Conservation (phyloP, 768 basidiomycete genomes). For the Boletus vinaceobasis region DNA sequence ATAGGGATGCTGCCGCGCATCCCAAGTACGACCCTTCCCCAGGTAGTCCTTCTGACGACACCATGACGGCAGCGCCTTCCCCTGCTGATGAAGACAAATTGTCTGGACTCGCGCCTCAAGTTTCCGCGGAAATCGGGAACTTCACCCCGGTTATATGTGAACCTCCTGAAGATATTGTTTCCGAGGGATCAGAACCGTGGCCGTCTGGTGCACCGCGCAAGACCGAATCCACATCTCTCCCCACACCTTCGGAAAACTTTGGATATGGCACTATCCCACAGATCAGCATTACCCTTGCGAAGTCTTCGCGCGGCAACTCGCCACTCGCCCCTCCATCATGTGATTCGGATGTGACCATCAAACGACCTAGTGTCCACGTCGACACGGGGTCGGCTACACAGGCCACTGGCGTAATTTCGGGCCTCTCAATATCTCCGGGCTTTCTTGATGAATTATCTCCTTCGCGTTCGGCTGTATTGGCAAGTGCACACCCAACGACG, state of each 20-base stretch:
- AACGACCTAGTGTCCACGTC: slow-evolving; percentile 29
- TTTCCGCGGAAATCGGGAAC: slow-evolving; percentile 24
- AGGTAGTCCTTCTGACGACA: slow-evolving; percentile 11
- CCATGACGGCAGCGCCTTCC: slow-evolving; percentile 15
- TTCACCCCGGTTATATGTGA: slow-evolving; percentile 29
- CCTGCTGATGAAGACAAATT: slow-evolving; percentile 7
- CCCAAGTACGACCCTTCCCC: slow-evolving; percentile 16
- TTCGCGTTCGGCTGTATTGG: slow-evolving; percentile 14
- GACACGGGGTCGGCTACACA: slow-evolving; percentile 27
- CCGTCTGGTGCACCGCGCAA: slow-evolving; percentile 9
- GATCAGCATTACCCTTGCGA: slow-evolving; percentile 30
- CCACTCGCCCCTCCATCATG: slow-evolving; percentile 24
- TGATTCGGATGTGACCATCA: slow-evolving; percentile 26
- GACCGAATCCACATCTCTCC: slow-evolving; percentile 12
- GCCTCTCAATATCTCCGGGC: slow-evolving; percentile 12
- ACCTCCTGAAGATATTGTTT: slow-evolving; percentile 27
- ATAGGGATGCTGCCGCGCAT: slow-evolving; percentile 18
- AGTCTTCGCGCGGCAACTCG: slow-evolving; percentile 29
- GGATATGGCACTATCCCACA: slow-evolving; percentile 25
- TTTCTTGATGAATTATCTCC: slow-evolving; percentile 22
- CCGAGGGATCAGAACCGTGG: slow-evolving; percentile 19
- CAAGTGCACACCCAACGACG: slow-evolving; percentile 26
- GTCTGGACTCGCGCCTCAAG: slow-evolving; percentile 12
- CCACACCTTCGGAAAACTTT: slow-evolving; percentile 10
- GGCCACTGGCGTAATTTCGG: slow-evolving; percentile 10